Percentiles rank a stretch among this genome's conserved stretches.
Conservation (phyloP, 2,329 filamentous ascomycete genomes). For the Elsinoe perseae region DNA sequence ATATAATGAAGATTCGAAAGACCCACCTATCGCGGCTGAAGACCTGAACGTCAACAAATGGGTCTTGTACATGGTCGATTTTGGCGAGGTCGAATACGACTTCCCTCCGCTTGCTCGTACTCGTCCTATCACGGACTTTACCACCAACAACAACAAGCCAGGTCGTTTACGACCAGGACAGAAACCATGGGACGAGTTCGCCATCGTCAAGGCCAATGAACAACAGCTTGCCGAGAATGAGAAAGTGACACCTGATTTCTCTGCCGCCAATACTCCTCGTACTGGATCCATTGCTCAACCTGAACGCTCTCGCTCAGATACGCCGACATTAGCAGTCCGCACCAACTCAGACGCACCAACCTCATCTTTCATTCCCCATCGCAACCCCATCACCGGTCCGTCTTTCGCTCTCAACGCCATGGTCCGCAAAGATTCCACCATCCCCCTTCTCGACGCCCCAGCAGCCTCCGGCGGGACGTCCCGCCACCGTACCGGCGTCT, state of each 20-base stretch:
- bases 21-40: slow-evolving; percentile 56
- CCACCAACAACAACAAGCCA: slow-evolving; percentile 66
- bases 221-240: slow-evolving; percentile 64
- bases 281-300: slow-evolving; percentile 9
- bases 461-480: slow-evolving; percentile 37
- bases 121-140: slow-evolving; percentile 68
- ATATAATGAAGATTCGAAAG: slow-evolving; percentile 67
- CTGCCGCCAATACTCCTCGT: slow-evolving; percentile 24
- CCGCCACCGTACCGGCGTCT: slow-evolving; percentile 55
- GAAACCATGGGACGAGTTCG: slow-evolving; percentile 76
- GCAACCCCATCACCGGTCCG: slow-evolving; percentile 45
- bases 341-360: slow-evolving; percentile 19
- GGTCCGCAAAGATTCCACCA: slow-evolving; percentile 38
- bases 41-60: slow-evolving; percentile 75
- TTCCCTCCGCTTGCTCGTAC: slow-evolving; percentile 71
- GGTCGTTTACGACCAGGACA: slow-evolving; percentile 59
- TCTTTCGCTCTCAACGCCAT: slow-evolving; percentile 40
- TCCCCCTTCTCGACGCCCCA: slow-evolving; percentile 36
- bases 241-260: slow-evolving; percentile 57
- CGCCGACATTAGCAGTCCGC: slow-evolving; percentile 20
- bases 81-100: slow-evolving; percentile 77
- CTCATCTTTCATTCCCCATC: slow-evolving; percentile 34
- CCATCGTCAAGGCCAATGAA: slow-evolving; percentile 63
- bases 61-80: slow-evolving; percentile 75
- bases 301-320: slow-evolving; percentile 17